phyloP scores from a whole-genome alignment of 2,329 filamentous ascomycete species.

The Epichloe aotearoae region DNA sequence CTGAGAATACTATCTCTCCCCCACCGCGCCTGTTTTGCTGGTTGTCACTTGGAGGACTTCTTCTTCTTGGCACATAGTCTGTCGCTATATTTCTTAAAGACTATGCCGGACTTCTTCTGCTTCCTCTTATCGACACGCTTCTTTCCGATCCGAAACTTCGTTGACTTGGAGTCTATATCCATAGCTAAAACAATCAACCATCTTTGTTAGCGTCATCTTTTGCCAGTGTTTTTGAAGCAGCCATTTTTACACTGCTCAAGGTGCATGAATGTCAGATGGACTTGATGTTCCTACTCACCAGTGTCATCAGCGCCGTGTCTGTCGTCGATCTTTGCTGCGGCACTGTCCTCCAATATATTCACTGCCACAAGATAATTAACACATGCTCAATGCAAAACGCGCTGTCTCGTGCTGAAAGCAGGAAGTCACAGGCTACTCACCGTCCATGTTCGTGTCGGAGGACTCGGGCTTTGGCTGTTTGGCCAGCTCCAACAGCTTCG shows the following conservation, averaged over 20 bases:
- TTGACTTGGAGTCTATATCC: constrained; percentile 41
- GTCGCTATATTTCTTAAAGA: constrained; percentile 46
- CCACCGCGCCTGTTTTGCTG: background rate
- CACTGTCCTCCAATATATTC: constrained; percentile 15
- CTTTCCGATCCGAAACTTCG: constrained; percentile 28
- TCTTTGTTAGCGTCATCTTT: constrained; percentile 2
- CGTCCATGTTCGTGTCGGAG: constrained; percentile 36
- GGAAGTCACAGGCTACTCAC: constrained; percentile 12
- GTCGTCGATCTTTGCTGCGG: constrained; percentile 17
- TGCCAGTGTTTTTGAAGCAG: background rate
- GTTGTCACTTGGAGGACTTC: constrained; percentile 10
- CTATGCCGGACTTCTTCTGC: constrained; percentile 42
- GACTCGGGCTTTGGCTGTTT: constrained; percentile 58
- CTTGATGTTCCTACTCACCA: constrained; percentile 5
- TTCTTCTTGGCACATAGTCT: constrained; percentile 33
- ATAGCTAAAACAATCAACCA: constrained; percentile 26
- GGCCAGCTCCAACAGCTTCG: constrained; percentile 71
- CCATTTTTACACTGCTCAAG: background rate
- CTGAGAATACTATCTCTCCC: background rate
- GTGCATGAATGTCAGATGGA: background rate
- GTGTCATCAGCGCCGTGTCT: constrained; percentile 15
- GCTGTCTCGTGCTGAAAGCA: background rate
- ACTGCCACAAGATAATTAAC: background rate
- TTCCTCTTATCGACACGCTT: constrained; percentile 45
- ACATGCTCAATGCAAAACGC: background rate